phyloP scores from a whole-genome alignment of 768 basidiomycete species.

The Postia placenta region DNA sequence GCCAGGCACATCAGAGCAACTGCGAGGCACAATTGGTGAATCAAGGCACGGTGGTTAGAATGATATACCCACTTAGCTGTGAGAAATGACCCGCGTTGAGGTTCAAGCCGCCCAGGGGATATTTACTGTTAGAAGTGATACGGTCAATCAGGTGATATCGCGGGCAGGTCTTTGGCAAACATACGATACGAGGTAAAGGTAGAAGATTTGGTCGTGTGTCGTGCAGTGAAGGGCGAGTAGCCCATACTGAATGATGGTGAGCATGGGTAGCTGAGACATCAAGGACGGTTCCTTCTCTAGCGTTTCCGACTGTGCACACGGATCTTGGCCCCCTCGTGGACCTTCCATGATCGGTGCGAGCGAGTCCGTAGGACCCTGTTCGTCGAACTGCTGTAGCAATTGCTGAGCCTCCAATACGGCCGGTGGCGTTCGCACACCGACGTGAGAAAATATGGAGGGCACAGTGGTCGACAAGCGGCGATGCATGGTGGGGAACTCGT shows the following conservation, averaged over 20 bases:
- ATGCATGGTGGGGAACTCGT: constrained; percentile 20
- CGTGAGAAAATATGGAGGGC: constrained; percentile 78
- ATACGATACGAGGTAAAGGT: constrained; percentile 87
- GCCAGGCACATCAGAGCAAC: constrained; percentile 93
- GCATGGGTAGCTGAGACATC: constrained; percentile 67
- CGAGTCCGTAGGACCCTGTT: constrained; percentile 28
- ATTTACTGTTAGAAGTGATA: constrained; percentile 44
- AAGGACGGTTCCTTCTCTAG: constrained; percentile 58
- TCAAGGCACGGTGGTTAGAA: constrained; percentile 1
- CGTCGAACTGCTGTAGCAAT: constrained; percentile 40
- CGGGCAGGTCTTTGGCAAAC: constrained; percentile 25
- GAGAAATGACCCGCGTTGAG: constrained; percentile 91
- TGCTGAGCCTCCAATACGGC: constrained; percentile 72
- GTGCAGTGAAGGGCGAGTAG: constrained; percentile 83
- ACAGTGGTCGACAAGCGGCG: constrained; percentile 53
- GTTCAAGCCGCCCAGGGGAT: constrained; percentile 82
- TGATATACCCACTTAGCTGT: constrained; percentile 59
- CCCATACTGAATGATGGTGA: constrained; percentile 89
- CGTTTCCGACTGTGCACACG: constrained; percentile 28
- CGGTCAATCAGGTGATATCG: constrained; percentile 1
- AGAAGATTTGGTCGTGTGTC: constrained; percentile 87
- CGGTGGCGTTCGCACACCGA: constrained; percentile 74
- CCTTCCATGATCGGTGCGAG: constrained; percentile 53
- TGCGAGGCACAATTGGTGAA: constrained; percentile 25
- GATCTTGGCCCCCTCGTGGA: constrained; percentile 26